Evolutionary conservation across 345 rosid genomes (phyloP).

Genomic region (Pseudoturritis turrita): DNA sequence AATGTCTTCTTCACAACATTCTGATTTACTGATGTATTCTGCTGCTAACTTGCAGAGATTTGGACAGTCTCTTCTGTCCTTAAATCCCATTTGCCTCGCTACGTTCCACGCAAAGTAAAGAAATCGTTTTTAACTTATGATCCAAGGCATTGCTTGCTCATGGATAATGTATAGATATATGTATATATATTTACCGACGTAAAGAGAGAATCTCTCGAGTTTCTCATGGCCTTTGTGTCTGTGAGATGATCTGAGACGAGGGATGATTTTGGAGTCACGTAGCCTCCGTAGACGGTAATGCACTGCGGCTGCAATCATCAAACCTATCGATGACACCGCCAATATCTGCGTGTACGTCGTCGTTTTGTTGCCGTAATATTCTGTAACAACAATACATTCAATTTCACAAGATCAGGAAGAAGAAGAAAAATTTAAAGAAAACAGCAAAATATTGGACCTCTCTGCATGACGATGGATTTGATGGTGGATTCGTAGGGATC

Average conservation of each 20-base stretch:
- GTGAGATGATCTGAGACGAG: conserved; percentile 40
- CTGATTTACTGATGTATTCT: conserved; percentile 64
- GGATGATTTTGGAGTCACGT: conserved; percentile 60
- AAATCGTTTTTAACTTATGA: not conserved
- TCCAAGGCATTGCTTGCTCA: not conserved
- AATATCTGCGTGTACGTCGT: conserved; percentile 52
- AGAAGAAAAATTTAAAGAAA: not conserved
- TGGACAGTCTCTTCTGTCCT: conserved; percentile 73
- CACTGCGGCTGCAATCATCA: conserved; percentile 64
- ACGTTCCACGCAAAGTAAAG: not conserved
- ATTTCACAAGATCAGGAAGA: not conserved
- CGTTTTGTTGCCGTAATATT: conserved; percentile 32
- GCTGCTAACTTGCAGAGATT: conserved; percentile 78
- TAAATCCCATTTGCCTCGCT: conserved; percentile 90
- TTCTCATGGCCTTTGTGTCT: conserved; percentile 46
- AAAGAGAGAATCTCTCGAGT: conserved; percentile 81
- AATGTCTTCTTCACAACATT: conserved; percentile 70
- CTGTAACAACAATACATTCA: conserved; percentile 21
- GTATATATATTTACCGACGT: conserved; percentile 52
- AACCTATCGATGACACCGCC: conserved; percentile 59
- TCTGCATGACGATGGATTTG: conserved; percentile 38
- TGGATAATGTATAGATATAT: not conserved
- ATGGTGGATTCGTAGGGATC: not conserved
- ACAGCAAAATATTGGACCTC: conserved; percentile 29
- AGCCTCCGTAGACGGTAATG: conserved; percentile 42